These are phyloP conservation scores for Coemansia sp. DNA, from an alignment of 192 early-diverging fungal species.

Conservation along the genomic window DNA sequence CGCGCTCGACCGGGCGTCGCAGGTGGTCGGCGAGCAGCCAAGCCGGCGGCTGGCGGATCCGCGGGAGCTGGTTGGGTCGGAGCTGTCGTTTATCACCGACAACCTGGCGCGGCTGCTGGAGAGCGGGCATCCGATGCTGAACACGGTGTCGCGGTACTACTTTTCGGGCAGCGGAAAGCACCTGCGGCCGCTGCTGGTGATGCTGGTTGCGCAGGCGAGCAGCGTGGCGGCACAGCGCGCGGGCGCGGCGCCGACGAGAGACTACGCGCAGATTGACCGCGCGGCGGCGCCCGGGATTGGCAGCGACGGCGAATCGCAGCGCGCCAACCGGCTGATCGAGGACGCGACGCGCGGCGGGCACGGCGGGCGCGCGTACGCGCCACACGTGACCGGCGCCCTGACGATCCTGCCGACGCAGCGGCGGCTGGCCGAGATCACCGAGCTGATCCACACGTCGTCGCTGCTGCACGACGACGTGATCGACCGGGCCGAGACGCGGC, in stretches of 20 bases:
- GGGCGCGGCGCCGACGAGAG: slow-evolving; percentile 24
- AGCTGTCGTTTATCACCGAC: slow-evolving; percentile 78
- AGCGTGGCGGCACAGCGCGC: slow-evolving; percentile 59
- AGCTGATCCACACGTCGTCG: slow-evolving; percentile 98
- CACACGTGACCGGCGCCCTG: slow-evolving; percentile 19
- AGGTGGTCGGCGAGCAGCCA: slow-evolving; percentile 10
- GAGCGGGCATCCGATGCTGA: slow-evolving; percentile 82
- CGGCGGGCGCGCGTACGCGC: slow-evolving; percentile 38
- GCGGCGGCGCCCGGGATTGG: slow-evolving; percentile 55
- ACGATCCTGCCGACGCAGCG: slow-evolving; percentile 82
- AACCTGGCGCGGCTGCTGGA: slow-evolving; percentile 83
- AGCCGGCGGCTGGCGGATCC: slow-evolving; percentile 11
- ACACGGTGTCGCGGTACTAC: slow-evolving; percentile 87
- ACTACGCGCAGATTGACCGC: slow-evolving; percentile 59
- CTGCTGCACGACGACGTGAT: slow-evolving; percentile 94
- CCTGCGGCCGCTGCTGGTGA: slow-evolving; percentile 86
- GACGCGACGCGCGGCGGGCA: slow-evolving; percentile 19
- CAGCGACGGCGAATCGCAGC: slow-evolving; percentile 31
- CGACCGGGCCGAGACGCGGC: slow-evolving; percentile 70
- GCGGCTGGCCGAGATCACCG: slow-evolving; percentile 91
- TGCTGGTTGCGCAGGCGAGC: slow-evolving; percentile 85
- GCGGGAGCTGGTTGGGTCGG: slow-evolving; percentile 70
- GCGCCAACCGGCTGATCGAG: slow-evolving; percentile 30
- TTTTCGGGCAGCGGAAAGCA: slow-evolving; percentile 84
- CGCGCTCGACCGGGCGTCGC: slow-evolving; percentile 30